Base-by-base conservation (phyloP, 192 early-diverging fungal species). In the Globomyces pollinis-pini region DNA sequence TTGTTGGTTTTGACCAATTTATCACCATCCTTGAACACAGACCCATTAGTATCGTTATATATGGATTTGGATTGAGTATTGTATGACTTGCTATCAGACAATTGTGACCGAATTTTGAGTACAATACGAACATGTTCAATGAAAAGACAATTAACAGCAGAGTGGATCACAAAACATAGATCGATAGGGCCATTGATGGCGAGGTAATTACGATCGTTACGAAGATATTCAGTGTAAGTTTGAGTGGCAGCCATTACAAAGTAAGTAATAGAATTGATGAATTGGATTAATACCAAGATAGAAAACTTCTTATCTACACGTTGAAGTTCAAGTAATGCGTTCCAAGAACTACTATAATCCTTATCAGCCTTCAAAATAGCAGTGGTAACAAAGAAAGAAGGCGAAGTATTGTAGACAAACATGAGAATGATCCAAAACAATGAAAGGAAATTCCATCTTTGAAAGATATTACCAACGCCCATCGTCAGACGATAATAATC, bases 101-200 rank as follows among this genome's bases (percentile, higher is more conserved):
- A n/a, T n/a, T n/a, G n/a, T n/a, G n/a, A 1, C 6, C 15, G 23
- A 28, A 26, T 28, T 26, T 47, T 47, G 7, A 47, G 23, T 6
- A 47, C 16, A 3, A 26, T 0, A 12, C 44, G 6, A 15, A 18
- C 8, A 55, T 55, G 34, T 35, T 55, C 53, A 0, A 55, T 55
- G 33, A 55, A 55, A 4, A 55, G 53, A 35, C 53, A 55, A n/a
- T 55, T 55, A 11, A 55, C 2, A 9, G 20, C 38, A 9, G 53
- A 24, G n/a, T 55, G 53, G 7, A 41, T 20, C 3, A 28, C 53
- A 21, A 28, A 41, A 5, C 29, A 20, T 33, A 55, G 18, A 6
- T 6, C 53, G n/a, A 55, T 26, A 11, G 33, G 9, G 0, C 53
- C 53, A 41, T 28, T 23, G 20, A 41, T 41, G 4, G 53, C 29